Conservation (phyloP, 1,284 basidiomycete species). For the Spongiforma sp. region DNA sequence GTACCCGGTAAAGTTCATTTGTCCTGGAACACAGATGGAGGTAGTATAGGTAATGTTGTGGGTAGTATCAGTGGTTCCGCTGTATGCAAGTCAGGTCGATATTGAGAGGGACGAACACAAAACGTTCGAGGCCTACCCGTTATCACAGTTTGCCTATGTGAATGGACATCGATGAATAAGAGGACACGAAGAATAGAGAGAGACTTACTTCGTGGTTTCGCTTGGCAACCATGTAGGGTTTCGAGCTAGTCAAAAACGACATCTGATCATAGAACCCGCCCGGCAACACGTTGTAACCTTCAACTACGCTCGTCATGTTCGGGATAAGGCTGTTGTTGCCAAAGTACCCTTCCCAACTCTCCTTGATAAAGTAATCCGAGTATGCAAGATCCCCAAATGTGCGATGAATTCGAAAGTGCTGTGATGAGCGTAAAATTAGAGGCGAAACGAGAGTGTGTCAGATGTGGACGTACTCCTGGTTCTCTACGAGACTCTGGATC, state of each 20-base stretch:
- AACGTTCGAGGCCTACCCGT: conserved; percentile 26
- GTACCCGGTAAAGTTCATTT: conserved; percentile 35
- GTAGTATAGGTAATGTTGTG: conserved; percentile 33
- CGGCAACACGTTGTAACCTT: conserved; percentile 31
- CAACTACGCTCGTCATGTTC: conserved; percentile 30
- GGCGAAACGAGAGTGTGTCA: background rate
- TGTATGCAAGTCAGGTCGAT: background rate
- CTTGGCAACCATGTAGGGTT: conserved; percentile 33
- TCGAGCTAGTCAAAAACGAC: conserved; percentile 26
- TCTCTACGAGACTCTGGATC: conserved; percentile 36
- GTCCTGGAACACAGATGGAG: conserved; percentile 34
- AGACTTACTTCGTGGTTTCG: conserved; percentile 30
- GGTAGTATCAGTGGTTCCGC: conserved; percentile 28
- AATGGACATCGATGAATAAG: background rate
- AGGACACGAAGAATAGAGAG: background rate
- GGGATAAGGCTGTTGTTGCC: conserved; percentile 34
- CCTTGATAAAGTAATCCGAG: conserved; percentile 35
- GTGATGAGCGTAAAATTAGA: background rate
- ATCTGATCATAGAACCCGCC: conserved; percentile 36
- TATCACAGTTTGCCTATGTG: conserved; percentile 28
- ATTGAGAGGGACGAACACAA: background rate
- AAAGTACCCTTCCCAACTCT: conserved; percentile 36
- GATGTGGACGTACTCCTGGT: conserved; percentile 28
- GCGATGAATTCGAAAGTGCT: conserved; percentile 34
- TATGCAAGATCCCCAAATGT: conserved; percentile 35